These are phyloP conservation scores for Apophysomyces ossiformis DNA, from an alignment of 371 early-diverging fungal species.

Conservation along the genomic window DNA sequence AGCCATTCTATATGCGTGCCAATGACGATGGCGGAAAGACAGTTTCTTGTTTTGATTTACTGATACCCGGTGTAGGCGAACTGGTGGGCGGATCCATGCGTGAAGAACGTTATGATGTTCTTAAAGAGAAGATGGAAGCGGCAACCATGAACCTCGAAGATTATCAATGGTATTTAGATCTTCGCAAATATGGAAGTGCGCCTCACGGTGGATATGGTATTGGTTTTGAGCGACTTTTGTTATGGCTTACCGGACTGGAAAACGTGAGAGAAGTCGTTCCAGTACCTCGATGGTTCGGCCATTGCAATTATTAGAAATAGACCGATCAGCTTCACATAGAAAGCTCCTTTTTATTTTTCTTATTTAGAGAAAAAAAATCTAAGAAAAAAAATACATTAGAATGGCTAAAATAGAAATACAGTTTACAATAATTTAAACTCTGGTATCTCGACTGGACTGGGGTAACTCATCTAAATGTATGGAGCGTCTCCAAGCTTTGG, in stretches of 20 bases:
- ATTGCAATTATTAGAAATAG: conserved; percentile 51
- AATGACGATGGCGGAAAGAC: conserved; percentile 65
- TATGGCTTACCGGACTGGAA: conserved; percentile 79
- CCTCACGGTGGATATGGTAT: conserved; percentile 96
- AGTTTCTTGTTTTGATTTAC: conserved; percentile 86
- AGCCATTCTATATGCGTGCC: conserved; percentile 94
- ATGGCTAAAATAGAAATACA: background rate
- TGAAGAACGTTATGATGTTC: conserved; percentile 67
- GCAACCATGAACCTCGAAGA: conserved; percentile 68
- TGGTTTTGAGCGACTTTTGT: conserved; percentile 87
- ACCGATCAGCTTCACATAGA: no score
- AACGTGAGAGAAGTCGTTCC: conserved; percentile 88
- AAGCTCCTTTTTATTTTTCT: background rate
- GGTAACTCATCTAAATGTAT: background rate
- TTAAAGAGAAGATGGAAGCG: conserved; percentile 60
- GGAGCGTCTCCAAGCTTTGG: conserved; percentile 8
- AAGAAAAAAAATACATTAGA: background rate
- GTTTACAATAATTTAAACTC: background rate
- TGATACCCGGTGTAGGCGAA: conserved; percentile 91
- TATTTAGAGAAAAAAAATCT: background rate
- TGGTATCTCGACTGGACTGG: background rate
- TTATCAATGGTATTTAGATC: conserved; percentile 88
- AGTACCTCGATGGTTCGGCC: conserved; percentile 70
- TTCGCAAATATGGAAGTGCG: conserved; percentile 81
- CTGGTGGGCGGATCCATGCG: conserved; percentile 90